Percentiles rank a stretch among this genome's conserved stretches.
phyloP scores from a whole-genome alignment of 179 eudicot genomes.

The Corrigiola litoralis region DNA sequence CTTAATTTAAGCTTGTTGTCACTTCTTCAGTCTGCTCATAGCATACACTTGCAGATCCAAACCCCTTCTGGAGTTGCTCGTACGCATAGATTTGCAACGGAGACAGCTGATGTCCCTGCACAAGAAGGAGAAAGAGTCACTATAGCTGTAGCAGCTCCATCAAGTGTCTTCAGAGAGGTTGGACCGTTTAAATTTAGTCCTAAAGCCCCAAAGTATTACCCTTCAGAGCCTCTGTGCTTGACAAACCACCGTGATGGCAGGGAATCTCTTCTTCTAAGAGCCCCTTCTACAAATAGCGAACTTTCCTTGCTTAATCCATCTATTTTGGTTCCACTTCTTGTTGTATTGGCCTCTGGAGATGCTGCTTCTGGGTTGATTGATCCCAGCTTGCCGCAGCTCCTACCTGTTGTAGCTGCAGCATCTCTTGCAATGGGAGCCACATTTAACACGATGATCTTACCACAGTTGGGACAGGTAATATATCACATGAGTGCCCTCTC shows the following conservation, averaged over 20 bases:
- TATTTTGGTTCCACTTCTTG: slow-evolving; percentile 62
- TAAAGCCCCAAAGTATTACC: slow-evolving; percentile 61
- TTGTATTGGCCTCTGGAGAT: slow-evolving; percentile 79
- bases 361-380: slow-evolving; percentile 84
- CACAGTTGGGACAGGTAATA: slow-evolving; percentile 74
- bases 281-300: slow-evolving; percentile 51
- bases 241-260: slow-evolving; percentile 82
- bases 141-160: slow-evolving; percentile 85
- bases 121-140: slow-evolving; percentile 96
- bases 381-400: slow-evolving; percentile 84
- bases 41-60: slow-evolving; percentile 49
- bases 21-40: neutral
- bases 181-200: slow-evolving; percentile 84
- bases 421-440: slow-evolving; percentile 77
- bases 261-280: slow-evolving; percentile 79
- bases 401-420: slow-evolving; percentile 64
- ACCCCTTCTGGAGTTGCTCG: slow-evolving; percentile 90
- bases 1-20: neutral
- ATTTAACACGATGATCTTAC: slow-evolving; percentile 58
- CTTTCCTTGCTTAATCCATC: slow-evolving; percentile 57
- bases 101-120: slow-evolving; percentile 90
- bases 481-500: neutral
- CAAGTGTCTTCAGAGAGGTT: slow-evolving; percentile 59
- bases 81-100: slow-evolving; percentile 88
- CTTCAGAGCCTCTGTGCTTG: slow-evolving; percentile 79